Evolutionary conservation across 148 eudicot genomes (phyloP).

Genomic region (Arbutus unedo): DNA sequence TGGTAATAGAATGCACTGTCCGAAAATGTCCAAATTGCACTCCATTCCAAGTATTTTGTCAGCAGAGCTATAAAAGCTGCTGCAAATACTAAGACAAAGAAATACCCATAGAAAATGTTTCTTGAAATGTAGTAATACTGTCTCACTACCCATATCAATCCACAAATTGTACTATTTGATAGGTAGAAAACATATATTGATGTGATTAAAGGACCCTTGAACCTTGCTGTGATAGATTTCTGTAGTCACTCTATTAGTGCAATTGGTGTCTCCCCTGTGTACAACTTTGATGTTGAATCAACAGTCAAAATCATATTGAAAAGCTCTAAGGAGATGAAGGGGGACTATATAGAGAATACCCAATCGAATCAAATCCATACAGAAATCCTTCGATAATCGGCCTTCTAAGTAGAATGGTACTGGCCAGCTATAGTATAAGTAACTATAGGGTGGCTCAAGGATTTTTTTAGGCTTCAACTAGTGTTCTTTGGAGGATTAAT

Average conservation of each 20-base stretch:
- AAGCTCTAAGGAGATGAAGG: slow-evolving; percentile 22
- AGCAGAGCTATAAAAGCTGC: background rate
- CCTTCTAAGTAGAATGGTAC: background rate
- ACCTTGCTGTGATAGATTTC: slow-evolving; percentile 4
- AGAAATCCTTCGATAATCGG: slow-evolving; percentile 1
- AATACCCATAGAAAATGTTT: background rate
- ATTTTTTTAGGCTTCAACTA: slow-evolving; percentile 12
- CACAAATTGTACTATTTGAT: slow-evolving; percentile 16
- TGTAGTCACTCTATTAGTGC: background rate
- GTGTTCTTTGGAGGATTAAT: slow-evolving; percentile 14
- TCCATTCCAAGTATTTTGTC: slow-evolving; percentile 22
- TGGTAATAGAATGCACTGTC: too few relatives aligned
- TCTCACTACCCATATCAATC: slow-evolving; percentile 15
- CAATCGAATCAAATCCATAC: slow-evolving; percentile 4
- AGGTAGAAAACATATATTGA: slow-evolving; percentile 13
- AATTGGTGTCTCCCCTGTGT: background rate
- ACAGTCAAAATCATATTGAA: slow-evolving; percentile 20
- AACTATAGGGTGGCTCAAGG: slow-evolving; percentile 5
- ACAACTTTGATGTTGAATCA: slow-evolving; percentile 19
- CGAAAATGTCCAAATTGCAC: slow-evolving; percentile 24
- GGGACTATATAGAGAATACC: slow-evolving; percentile 19
- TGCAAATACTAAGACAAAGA: background rate
- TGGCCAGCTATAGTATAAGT: slow-evolving; percentile 6
- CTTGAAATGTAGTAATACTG: background rate
- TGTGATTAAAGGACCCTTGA: slow-evolving; percentile 24